Evolutionary conservation across 495 filamentous ascomycete genomes (phyloP), one percentile per base, ranked within the genome.

Genomic region (Aspergillus carlsbadensis): DNA sequence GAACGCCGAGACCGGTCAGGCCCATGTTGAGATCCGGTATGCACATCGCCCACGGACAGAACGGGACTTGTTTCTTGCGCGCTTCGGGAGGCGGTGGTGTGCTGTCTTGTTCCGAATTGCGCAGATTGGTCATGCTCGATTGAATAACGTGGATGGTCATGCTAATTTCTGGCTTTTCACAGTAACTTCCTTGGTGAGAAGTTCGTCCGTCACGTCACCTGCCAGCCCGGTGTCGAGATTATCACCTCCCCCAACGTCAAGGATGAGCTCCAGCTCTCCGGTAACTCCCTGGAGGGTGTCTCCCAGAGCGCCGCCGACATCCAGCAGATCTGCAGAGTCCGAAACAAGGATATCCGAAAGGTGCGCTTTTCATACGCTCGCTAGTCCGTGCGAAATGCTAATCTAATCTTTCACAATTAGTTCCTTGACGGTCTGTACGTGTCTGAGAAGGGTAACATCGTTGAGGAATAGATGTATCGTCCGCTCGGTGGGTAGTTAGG

Each of bases 341-440:
- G 89, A 71, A 98, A 98, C 87, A 98, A 98, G 91, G 94, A 98
- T 96, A 98, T 98, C 83, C 92, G 95, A 80, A 97, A 98, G 90
- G 91, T 96, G 64, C 57, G 79, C 52, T 55, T 10, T 13, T 34
- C 8, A 6, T 15, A 6, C 14, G 17, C 22, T 39, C 15, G 5
- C 11, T 4, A 14, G n/a, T 39, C 13, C 5, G 3, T 1, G 21
- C 22, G 35, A 14, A 15, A 40, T 46, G 31, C 40, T 24, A 44
- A 34, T 55, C 72, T 79, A 70, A 80, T 60, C 49, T 35, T 31
- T 44, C n/a, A 14, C 48, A 4, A 58, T 34, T 65, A 97, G 94
- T 98, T 98, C 88, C 84, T 98, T 84, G 94, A 98, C 80, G 94
- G 94, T 85, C 81, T 98, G 75, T 98, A 98, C 82, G 94, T 98